phyloP scores from a whole-genome alignment of 78 protist genomes.

The Planoprotostelium fungivorum region DNA sequence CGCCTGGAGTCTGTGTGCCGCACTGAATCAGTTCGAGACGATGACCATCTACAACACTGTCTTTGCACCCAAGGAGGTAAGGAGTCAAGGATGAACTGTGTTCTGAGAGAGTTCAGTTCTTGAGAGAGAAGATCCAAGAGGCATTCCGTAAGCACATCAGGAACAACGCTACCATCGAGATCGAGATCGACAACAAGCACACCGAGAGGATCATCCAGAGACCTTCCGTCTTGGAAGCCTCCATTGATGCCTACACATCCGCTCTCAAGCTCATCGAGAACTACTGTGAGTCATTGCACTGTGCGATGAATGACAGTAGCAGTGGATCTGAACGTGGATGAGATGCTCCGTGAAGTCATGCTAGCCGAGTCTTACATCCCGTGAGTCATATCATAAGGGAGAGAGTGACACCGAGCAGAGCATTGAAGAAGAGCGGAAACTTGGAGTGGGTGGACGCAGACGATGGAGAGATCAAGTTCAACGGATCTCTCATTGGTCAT shows the following conservation, averaged over 20 bases:
- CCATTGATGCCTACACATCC: neutral
- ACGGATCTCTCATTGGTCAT: slow-evolving; percentile 10
- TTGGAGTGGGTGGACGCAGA: slow-evolving; percentile 53
- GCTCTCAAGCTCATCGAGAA: slow-evolving; percentile 32
- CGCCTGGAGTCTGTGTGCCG: slow-evolving; percentile 43
- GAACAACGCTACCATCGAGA: neutral
- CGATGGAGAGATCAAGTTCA: slow-evolving; percentile 49
- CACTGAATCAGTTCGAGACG: slow-evolving; percentile 46
- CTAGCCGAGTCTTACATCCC: slow-evolving; percentile 38
- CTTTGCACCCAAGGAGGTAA: slow-evolving; percentile 53
- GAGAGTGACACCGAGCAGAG: slow-evolving; percentile 5
- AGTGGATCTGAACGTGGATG: slow-evolving; percentile 47
- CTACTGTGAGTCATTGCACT: slow-evolving; percentile 2
- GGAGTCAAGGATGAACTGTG: too few species aligned
- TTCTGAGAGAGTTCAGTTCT: too few species aligned
- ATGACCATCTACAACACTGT: slow-evolving; percentile 32
- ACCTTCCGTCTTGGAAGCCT: neutral
- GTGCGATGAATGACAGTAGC: neutral
- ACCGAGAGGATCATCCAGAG: neutral
- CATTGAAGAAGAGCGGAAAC: slow-evolving; percentile 40
- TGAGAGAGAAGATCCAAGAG: slow-evolving; percentile 27
- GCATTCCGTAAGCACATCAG: neutral
- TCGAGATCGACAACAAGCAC: neutral
- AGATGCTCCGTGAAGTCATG: slow-evolving; percentile 42
- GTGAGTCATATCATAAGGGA: neutral